These are phyloP conservation scores for Marasmius sp. DNA, from an alignment of 1,284 basidiomycete species.

Conservation along the genomic window DNA sequence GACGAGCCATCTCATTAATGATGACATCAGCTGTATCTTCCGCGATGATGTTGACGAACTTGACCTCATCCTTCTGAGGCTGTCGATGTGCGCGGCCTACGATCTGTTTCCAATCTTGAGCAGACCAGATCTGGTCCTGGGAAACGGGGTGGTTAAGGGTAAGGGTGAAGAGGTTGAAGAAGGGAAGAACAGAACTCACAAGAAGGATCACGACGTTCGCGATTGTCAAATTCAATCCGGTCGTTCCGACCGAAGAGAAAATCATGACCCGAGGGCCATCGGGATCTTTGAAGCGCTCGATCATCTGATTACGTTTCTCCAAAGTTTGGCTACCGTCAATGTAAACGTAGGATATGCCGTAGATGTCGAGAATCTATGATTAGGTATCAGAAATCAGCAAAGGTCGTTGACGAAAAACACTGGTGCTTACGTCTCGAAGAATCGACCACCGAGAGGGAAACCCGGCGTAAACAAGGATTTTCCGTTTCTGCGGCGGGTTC, in stretches of 20 bases:
- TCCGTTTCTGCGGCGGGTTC: neutral
- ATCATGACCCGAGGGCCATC: constrained; percentile 3
- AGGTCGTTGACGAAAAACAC: neutral
- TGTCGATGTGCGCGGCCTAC: constrained; percentile 27
- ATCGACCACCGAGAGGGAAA: constrained; percentile 17
- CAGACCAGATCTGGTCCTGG: constrained; percentile 16
- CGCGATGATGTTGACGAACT: constrained; percentile 23
- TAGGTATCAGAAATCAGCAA: neutral
- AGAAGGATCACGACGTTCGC: constrained; percentile 6
- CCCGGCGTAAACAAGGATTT: constrained; percentile 21
- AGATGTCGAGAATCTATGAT: neutral
- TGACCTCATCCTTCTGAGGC: constrained; percentile 24
- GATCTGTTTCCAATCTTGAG: constrained; percentile 29
- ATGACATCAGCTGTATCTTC: constrained; percentile 27
- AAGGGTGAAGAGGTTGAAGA: neutral
- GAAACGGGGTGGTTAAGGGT: neutral
- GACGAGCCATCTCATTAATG: constrained; percentile 22
- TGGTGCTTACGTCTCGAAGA: constrained; percentile 19
- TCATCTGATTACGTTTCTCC: neutral
- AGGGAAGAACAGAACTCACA: neutral
- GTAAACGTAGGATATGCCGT: neutral
- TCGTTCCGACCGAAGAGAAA: constrained; percentile 2
- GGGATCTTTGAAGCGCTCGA: neutral
- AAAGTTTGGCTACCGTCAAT: neutral
- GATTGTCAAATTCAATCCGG: constrained; percentile 5